Base-by-base conservation (phyloP, 2,329 filamentous ascomycete species). In the Lecanosticta acicola region DNA sequence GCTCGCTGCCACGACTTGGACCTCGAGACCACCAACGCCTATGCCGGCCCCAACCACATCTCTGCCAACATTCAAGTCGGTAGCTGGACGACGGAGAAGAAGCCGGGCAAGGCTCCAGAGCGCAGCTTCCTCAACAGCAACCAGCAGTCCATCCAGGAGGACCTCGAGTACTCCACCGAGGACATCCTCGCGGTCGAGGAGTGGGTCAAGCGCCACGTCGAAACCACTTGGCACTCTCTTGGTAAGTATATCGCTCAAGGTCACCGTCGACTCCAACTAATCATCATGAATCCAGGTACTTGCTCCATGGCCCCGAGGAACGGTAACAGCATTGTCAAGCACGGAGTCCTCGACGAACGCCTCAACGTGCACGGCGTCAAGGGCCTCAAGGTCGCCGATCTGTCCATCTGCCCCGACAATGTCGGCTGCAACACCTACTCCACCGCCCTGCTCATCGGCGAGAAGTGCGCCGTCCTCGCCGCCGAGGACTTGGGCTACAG, bases 281-380 rank as follows among this genome's bases (percentile, higher is more conserved):
- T 17, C 24, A 26, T 35, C 39, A 18, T 14, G 14, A 1, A 33
- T 21, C n/a, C 39, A 52, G 75, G 77, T 32, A 88, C 84, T 1
- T 87, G 84, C 69, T 85, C 81, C 42, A 89, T 89, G 83, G 84
- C 83, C 0, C 85, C 85, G 3, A 76, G 70, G 49, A 78, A 87
- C 59, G 85, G 86, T 49, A 90, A 88, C 71, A 82, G 78, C 59
- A 86, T 90, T 59, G 84, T 89, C 65, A 86, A 85, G 70, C 83
- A 88, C 59, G 85, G 85, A 49, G 85, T 89, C 0, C 68, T 89
- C 32, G 85, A 89, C 61, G 83, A 87, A 67, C 78, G 84, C 49
- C 75, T 89, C 45, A 88, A 87, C 56, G 84, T 89, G 2, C 83
- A 88, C 62, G 85, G 84, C 41, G 83, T 87, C 54, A 77, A 86